Conservation (phyloP, 2,329 filamentous ascomycete genomes). For the Fusarium marasasianum region DNA sequence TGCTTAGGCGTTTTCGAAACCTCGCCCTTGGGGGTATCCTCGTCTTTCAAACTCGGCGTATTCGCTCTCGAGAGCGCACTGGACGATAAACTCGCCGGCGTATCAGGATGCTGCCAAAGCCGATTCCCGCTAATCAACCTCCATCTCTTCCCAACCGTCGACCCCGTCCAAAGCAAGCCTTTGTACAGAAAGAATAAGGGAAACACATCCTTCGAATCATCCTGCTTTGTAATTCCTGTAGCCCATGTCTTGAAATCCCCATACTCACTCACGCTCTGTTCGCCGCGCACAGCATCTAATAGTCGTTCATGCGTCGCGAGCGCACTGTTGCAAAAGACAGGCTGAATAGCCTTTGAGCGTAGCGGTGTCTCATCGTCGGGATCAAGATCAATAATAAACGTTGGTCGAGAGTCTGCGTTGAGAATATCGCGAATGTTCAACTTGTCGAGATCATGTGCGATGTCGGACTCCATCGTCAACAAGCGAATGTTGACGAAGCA, state of each 20-base stretch:
- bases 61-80: background rate
- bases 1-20: background rate
- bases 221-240: conserved; percentile 52
- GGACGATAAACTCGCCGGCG: background rate
- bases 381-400: conserved; percentile 51
- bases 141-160: conserved; percentile 51
- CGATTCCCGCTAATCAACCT: conserved; percentile 54
- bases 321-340: conserved; percentile 50
- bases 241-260: conserved; percentile 53
- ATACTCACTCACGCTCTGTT: conserved; percentile 32
- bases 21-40: background rate
- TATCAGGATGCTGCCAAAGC: conserved; percentile 40
- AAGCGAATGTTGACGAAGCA: background rate
- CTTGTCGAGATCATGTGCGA: conserved; percentile 40
- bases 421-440: conserved; percentile 57
- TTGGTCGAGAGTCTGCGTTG: conserved; percentile 50
- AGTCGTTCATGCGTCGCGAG: conserved; percentile 48
- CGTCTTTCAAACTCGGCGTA: background rate
- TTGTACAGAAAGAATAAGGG: conserved; percentile 52
- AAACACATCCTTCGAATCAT: conserved; percentile 56
- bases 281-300: conserved; percentile 42
- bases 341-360: conserved; percentile 38
- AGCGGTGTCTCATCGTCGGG: conserved; percentile 42
- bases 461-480: conserved; percentile 23
- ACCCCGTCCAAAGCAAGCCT: conserved; percentile 51